Base-by-base conservation (phyloP, 345 rosid genomes). In the Mangifera indica region DNA sequence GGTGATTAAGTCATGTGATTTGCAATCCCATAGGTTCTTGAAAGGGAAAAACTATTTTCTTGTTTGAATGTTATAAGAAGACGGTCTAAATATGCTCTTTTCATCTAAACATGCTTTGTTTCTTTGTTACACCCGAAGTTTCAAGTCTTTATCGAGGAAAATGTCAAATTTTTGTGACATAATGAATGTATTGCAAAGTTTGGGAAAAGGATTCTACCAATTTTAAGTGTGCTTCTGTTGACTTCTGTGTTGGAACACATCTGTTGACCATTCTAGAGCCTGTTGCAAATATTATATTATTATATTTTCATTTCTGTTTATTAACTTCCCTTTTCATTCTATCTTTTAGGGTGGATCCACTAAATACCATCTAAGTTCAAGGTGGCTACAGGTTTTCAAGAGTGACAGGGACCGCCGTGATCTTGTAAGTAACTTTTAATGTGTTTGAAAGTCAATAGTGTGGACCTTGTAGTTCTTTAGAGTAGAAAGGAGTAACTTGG, bases 341-440 rank as follows among this genome's bases (percentile, higher is more conserved):
- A 51, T 67, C 54, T 76, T 76, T 81, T 82, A 95, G 98, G 98
- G 98, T 74, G 97, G 98, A 74, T 88, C 99, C 18, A 89, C 97
- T 22, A 95, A 92, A 72, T 92, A 92, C 81, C 98, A 94, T 87
- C 76, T 87, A 10, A 90, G 87, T 77, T 92, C 91, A 51, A 85
- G 92, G 81, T 92, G 98, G 98, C 84, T 89, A 7, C 98, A 94
- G 75, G 89, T 87, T 72, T 94, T 94, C 80, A 87, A 86, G 84
- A 90, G 90, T 70, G 97, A 90, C 56, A 84, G 97, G 45, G 97
- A 94, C 80, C 97, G 91, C 24, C 98, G 97, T 58, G 97, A 94
- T 90, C 97, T 94, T 77, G 98, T 89, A 81, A 84, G 93, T 83
- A 60, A 71, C 62, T 58, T 66, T 69, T 37, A 55, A 44, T 20